Evolutionary conservation across 1,284 basidiomycete genomes (phyloP).

Genomic region (Melampsora larici-populina): DNA sequence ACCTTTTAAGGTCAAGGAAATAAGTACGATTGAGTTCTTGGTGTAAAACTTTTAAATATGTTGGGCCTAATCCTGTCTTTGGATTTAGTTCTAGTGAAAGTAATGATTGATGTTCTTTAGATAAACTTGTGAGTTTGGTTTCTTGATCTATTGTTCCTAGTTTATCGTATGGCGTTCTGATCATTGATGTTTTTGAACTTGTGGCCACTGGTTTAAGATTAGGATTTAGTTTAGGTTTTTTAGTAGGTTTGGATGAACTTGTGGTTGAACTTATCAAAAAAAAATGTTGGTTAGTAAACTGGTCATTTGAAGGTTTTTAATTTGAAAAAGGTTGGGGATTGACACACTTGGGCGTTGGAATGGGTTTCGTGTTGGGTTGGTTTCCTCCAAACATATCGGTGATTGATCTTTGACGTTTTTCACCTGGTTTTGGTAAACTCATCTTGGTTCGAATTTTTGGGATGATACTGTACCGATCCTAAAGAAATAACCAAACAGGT

Average conservation of each 20-base stretch:
- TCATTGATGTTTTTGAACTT: neutral
- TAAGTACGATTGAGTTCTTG: conserved; percentile 27
- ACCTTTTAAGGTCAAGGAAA: conserved; percentile 38
- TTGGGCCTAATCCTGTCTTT: conserved; percentile 10
- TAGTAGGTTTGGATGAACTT: too few relatives aligned
- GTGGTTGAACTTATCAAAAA: too few relatives aligned
- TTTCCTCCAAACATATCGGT: conserved; percentile 37
- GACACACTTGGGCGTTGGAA: too few relatives aligned
- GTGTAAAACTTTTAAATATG: conserved; percentile 25
- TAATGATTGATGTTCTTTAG: conserved; percentile 13
- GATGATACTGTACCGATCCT: too few relatives aligned
- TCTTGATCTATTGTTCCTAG: conserved; percentile 9
- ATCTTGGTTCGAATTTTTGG: neutral
- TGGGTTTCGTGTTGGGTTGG: too few relatives aligned
- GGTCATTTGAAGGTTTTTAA: too few relatives aligned
- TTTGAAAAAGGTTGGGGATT: too few relatives aligned
- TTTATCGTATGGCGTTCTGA: conserved; percentile 12
- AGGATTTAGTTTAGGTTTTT: too few relatives aligned
- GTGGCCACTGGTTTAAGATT: neutral
- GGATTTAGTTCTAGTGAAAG: conserved; percentile 33
- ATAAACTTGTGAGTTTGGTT: neutral
- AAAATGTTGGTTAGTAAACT: too few relatives aligned
- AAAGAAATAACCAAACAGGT: too few relatives aligned
- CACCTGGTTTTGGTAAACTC: conserved; percentile 11
- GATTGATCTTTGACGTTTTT: conserved; percentile 41